These are phyloP conservation scores for Cadophora gregata DNA, from an alignment of 2,329 filamentous ascomycete genomes.

Conservation along the genomic window DNA sequence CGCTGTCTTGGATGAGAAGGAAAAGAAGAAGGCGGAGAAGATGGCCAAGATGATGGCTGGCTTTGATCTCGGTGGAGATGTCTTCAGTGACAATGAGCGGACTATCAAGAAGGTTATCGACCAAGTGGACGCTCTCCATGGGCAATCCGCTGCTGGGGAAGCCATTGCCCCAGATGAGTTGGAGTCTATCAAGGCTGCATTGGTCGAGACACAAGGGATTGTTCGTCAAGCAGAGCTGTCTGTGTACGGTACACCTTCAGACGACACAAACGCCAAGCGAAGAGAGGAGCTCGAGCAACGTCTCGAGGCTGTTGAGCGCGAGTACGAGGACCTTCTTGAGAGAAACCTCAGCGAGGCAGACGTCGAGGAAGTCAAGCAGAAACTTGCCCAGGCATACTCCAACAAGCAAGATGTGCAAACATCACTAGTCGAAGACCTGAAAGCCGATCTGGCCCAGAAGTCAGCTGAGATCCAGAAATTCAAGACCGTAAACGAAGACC, in stretches of 20 bases:
- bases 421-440: slow-evolving; percentile 77
- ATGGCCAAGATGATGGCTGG: slow-evolving; percentile 99
- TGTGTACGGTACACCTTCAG: slow-evolving; percentile 71
- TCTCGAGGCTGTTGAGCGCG: slow-evolving; percentile 74
- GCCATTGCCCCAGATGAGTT: slow-evolving; percentile 83
- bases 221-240: slow-evolving; percentile 92
- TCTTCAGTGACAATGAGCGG: slow-evolving; percentile 92
- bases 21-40: slow-evolving; percentile 97
- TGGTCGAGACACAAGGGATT: slow-evolving; percentile 90
- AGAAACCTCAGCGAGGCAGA: slow-evolving; percentile 80
- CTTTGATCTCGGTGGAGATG: slow-evolving; percentile 90
- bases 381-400: slow-evolving; percentile 77
- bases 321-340: slow-evolving; percentile 84
- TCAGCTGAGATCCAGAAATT: slow-evolving; percentile 82
- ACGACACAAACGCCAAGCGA: slow-evolving; percentile 69
- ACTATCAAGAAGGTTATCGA: slow-evolving; percentile 84
- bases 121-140: slow-evolving; percentile 78
- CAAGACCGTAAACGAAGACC: slow-evolving; percentile 79
- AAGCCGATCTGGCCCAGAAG: slow-evolving; percentile 76
- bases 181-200: slow-evolving; percentile 73
- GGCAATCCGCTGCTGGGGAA: slow-evolving; percentile 78
- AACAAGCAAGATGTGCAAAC: slow-evolving; percentile 76
- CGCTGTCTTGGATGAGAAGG: slow-evolving; percentile 92
- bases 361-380: slow-evolving; percentile 81
- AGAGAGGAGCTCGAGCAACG: slow-evolving; percentile 79